Base-by-base conservation (phyloP, 1,284 basidiomycete species). In the Malassezia brasiliensis region DNA sequence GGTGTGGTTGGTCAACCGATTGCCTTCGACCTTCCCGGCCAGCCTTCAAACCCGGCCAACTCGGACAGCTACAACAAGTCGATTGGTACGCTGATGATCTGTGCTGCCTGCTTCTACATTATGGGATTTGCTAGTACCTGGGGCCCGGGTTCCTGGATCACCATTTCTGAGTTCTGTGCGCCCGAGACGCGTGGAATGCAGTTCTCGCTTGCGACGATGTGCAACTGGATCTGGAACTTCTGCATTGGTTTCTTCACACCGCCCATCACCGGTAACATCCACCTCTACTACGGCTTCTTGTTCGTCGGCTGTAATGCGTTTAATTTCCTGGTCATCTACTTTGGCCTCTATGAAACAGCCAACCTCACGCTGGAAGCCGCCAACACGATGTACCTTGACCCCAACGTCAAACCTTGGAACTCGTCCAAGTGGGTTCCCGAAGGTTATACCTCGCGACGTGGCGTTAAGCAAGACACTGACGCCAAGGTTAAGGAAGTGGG, bases 61-160 rank as follows among this genome's bases (percentile, higher is more conserved):
- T 12, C 35, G 3, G 42, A 35, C 8, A 11, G 22, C 3, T 45
- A 28, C 12, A 69, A 62, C 65, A 55, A 77, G 34, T 68, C 64
- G 14, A 81, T 83, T 42, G 84, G 83, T 31, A 81, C 79, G 64
- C 63, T 86, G 20, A 84, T 87, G 81, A 87, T 88, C 62, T 81
- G 85, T 61, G 79, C 81, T n/a, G 83, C 85, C 0, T 87, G 84
- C 67, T 67, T 88, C 67, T 87, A 87, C 77, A 87, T 88, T 67
- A 74, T 84, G 31, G 85, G 84, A 12, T 88, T 83, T 68, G 85
- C 86, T 2, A 82, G 79, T 75, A 86, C 85, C 19, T 87, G 85
- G 84, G 72, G 69, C 1, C 72, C 72, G 1, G 72, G 70, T 41
- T 65, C 69, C 19, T 74, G 72, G 72, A 56, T 69, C 38, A 62